Evolutionary conservation across 2,329 filamentous ascomycete species (phyloP).

Genomic region (Pestalotiopsis sp.): DNA sequence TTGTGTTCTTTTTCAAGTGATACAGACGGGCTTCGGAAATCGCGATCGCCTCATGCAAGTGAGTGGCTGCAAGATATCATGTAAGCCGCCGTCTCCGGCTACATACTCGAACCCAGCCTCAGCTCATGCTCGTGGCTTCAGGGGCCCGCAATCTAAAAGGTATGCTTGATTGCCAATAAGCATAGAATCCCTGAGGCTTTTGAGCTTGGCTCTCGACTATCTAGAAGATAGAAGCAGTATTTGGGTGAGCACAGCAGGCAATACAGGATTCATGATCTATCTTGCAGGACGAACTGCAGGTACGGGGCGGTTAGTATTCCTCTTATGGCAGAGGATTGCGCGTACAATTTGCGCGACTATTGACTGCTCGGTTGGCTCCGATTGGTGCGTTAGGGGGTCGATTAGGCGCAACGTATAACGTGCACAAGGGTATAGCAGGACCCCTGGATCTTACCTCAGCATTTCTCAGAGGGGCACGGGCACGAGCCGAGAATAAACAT

Average conservation of each 20-base stretch:
- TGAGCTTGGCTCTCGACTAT: neutral
- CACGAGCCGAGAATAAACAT: neutral
- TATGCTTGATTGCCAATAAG: neutral
- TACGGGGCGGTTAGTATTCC: constrained; percentile 3
- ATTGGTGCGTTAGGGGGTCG: neutral
- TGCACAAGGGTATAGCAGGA: neutral
- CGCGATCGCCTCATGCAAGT: neutral
- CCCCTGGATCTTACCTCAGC: neutral
- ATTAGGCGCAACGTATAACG: neutral
- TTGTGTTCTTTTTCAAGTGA: neutral
- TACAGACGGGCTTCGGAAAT: neutral
- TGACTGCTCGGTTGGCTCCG: constrained; percentile 5
- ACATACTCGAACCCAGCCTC: neutral
- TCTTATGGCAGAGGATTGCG: constrained; percentile 3
- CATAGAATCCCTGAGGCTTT: neutral
- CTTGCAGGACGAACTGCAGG: constrained; percentile 4
- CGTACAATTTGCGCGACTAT: constrained; percentile 7
- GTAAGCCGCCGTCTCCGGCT: neutral
- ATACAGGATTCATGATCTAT: constrained; percentile 3
- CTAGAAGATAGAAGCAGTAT: neutral
- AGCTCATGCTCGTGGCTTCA: neutral
- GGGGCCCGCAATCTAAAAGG: neutral
- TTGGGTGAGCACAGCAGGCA: neutral
- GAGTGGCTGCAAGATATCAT: neutral
- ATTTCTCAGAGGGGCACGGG: neutral